A percentile compares a stretch with the other conserved stretches of the same genome.
These are phyloP conservation scores for Microstegium vimineum DNA, from an alignment of 176 grass and related monocot species.

Conservation along the genomic window DNA sequence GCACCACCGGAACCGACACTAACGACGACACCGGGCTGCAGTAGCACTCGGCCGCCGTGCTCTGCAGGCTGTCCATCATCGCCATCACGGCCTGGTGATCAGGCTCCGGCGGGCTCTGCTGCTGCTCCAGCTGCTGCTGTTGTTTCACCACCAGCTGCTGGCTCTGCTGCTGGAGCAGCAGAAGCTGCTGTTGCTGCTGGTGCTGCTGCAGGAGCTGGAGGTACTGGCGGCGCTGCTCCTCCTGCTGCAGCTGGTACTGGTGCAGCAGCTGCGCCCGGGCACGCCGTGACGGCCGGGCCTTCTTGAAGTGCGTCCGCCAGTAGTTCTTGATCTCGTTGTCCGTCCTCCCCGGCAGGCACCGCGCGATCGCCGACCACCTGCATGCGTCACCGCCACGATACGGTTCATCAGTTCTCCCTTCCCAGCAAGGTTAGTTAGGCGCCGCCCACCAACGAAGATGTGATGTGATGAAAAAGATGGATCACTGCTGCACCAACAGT, in stretches of 20 bases:
- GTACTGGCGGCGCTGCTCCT: conserved; percentile 39
- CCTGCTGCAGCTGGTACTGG: conserved; percentile 50
- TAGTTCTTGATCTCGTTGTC: conserved; percentile 99
- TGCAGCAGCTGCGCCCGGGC: conserved; percentile 55
- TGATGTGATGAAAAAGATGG: background rate
- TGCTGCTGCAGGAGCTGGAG: conserved; percentile 39
- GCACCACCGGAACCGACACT: background rate
- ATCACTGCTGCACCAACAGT: background rate
- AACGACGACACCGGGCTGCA: background rate
- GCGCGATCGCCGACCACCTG: conserved; percentile 96
- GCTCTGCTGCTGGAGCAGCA: background rate
- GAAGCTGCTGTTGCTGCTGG: conserved; percentile 10
- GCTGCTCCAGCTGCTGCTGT: conserved; percentile 15
- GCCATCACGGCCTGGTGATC: conserved; percentile 16
- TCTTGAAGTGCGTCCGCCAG: conserved; percentile 99
- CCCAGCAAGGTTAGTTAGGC: conserved; percentile 32
- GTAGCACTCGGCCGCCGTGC: background rate
- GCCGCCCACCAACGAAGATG: background rate
- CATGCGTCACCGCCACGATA: background rate
- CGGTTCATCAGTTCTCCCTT: background rate
- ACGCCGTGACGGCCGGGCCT: conserved; percentile 49
- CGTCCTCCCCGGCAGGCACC: conserved; percentile 92
- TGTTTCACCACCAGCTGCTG: background rate
- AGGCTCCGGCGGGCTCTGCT: conserved; percentile 22
- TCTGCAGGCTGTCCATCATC: conserved; percentile 15